Evolutionary conservation across 495 filamentous ascomycete species (phyloP).

Genomic region (Aspergillus olivimuriae): DNA sequence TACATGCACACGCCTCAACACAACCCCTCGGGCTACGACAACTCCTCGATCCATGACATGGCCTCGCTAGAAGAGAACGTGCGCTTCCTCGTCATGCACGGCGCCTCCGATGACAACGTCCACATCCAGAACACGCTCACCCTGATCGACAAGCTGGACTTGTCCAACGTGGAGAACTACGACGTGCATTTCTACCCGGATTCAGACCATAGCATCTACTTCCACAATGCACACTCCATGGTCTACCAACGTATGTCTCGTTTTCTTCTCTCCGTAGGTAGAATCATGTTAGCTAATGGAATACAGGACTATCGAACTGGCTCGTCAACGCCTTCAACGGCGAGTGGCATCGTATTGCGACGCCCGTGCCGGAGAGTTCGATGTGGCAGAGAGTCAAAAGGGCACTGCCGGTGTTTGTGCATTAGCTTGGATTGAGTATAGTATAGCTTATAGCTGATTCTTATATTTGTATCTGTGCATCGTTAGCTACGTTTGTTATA

Average conservation of each 20-base stretch:
- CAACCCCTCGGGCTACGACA: constrained; percentile 71
- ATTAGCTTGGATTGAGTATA: constrained; percentile 3
- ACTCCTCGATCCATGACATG: constrained; percentile 65
- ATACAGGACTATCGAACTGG: constrained; percentile 78
- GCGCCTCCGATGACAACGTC: constrained; percentile 91
- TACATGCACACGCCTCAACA: constrained; percentile 91
- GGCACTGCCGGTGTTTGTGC: constrained; percentile 11
- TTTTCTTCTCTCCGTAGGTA: not conserved
- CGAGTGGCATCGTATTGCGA: constrained; percentile 75
- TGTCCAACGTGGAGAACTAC: constrained; percentile 84
- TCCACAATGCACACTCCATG: constrained; percentile 87
- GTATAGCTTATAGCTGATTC: not conserved
- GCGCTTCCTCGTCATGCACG: constrained; percentile 91
- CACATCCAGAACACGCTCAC: constrained; percentile 90
- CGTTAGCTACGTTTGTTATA: no score
- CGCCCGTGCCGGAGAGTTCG: constrained; percentile 52
- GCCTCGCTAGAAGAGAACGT: constrained; percentile 63
- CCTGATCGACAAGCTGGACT: constrained; percentile 79
- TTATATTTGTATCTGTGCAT: not conserved
- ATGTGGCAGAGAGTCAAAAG: constrained; percentile 23
- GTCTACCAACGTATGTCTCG: constrained; percentile 86
- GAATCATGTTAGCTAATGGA: constrained; percentile 9
- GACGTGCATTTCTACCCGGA: constrained; percentile 96
- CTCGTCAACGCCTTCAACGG: constrained; percentile 96
- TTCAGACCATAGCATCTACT: constrained; percentile 90